A percentile compares a stretch with the other conserved stretches of the same genome.
These are phyloP conservation scores for Sclerotiophoma versabilis DNA, from an alignment of 2,329 filamentous ascomycete genomes.

Conservation along the genomic window DNA sequence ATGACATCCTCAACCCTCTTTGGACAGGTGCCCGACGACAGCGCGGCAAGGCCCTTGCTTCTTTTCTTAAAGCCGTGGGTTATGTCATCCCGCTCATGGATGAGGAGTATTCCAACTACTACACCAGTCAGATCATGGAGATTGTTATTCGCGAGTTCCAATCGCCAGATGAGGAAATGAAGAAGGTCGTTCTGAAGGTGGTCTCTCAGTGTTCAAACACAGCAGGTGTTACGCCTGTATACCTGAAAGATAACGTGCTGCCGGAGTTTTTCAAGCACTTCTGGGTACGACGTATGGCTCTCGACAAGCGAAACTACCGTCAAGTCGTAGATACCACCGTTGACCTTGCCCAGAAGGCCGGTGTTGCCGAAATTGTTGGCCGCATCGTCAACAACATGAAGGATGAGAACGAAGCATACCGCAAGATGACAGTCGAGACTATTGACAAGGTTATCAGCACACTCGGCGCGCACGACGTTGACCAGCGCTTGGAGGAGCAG, in stretches of 20 bases:
- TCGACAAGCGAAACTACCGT: constrained; percentile 97
- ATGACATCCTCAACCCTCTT: constrained; percentile 94
- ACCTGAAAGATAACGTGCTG: constrained; percentile 93
- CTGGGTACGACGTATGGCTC: constrained; percentile 95
- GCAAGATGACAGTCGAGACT: constrained; percentile 99
- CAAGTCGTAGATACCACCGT: constrained; percentile 98
- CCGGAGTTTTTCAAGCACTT: constrained; percentile 99
- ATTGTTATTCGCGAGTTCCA: constrained; percentile 95
- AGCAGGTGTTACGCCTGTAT: constrained; percentile 91
- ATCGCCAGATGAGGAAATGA: constrained; percentile 99
- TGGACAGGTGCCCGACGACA: constrained; percentile 98
- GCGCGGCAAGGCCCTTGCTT: constrained; percentile 92
- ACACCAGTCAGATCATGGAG: constrained; percentile 98
- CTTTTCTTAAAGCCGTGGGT: constrained; percentile 95
- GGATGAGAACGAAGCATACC: constrained; percentile 96
- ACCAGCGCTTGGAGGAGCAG: constrained; percentile 88
- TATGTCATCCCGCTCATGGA: constrained; percentile 99
- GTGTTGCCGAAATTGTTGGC: constrained; percentile 92
- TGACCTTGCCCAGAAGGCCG: constrained; percentile 97
- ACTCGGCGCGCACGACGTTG: constrained; percentile 91
- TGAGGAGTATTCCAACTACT: constrained; percentile 99
- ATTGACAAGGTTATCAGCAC: constrained; percentile 96
- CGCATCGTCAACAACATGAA: constrained; percentile 94
- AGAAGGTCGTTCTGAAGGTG: constrained; percentile 98
- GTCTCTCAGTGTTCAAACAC: constrained; percentile 95